Base-by-base conservation (phyloP, 306 rosid species). In the Macrotyloma uniflorum region DNA sequence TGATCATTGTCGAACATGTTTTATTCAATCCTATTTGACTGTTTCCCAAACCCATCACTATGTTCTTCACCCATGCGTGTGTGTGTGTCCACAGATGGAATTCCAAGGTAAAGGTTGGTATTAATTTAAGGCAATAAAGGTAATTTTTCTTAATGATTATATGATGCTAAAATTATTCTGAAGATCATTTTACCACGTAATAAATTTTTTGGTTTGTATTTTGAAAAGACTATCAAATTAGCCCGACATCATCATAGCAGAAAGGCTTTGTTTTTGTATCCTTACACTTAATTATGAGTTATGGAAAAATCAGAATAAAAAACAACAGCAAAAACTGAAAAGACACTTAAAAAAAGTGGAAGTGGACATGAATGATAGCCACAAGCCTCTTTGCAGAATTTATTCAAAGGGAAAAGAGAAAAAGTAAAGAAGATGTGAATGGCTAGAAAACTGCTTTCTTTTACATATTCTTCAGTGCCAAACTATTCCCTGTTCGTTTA, bases 361-460 rank as follows among this genome's bases (percentile, higher is more conserved):
- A 57, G 10, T 40, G 22, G 8, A 49, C 10, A 20, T 4, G 0
- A 33, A 20, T 62, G 71, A 63, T 20, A 19, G 70, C 70, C 77
- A 54, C 53, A 16, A 18, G 28, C 10, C 7, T 58, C 2, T 1
- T 15, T 54, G 8, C 4, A 54, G 58, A 67, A 77, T 54, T 67
- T 43, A 67, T 77, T 77, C 81, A 18, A 67, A 77, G 47, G 59
- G 26, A 18, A 70, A 38, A 55, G 14, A 8, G 10, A 42, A 8
- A 67, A 24, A 6, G 12, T 5, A 42, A 8, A 38, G 63, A 72
- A 38, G 78, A 38, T 40, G 47, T 42, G 67, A 71, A 35, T 5
- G 30, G 24, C 5, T 10, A 4, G 47, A 50, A 33, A 13, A 7
- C 1, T 69, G 20, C 50, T 22, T 15, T 24, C 59, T 12, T 65